Percentiles rank a stretch among this genome's conserved stretches.
phyloP scores from a whole-genome alignment of 2,329 filamentous ascomycete species.

The Colletotrichum lindemuthianum region DNA sequence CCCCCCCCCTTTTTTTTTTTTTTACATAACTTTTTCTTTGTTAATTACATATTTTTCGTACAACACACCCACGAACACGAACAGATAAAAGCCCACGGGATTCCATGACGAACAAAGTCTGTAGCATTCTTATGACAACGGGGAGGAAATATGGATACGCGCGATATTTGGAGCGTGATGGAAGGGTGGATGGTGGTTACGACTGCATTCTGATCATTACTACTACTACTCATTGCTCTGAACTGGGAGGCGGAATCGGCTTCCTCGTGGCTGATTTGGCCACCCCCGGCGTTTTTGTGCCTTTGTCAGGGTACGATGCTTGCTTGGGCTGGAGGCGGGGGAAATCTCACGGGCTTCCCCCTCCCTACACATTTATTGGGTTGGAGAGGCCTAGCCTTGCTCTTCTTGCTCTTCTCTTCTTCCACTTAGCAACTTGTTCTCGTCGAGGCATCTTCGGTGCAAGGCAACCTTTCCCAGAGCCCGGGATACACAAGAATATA shows the following conservation, averaged over 20 bases:
- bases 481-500: slow-evolving; percentile 34
- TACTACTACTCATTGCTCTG: background rate
- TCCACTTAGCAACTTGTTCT: too few relatives aligned
- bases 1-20: background rate
- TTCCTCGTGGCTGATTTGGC: background rate
- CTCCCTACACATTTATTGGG: background rate
- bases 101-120: slow-evolving; percentile 18
- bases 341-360: background rate
- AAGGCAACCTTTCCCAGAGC: slow-evolving; percentile 12
- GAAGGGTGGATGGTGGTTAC: slow-evolving; percentile 9
- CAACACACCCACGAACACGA: slow-evolving; percentile 12
- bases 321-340: too few relatives aligned
- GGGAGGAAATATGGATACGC: slow-evolving; percentile 27
- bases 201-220: slow-evolving; percentile 6
- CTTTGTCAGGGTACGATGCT: too few relatives aligned
- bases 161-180: slow-evolving; percentile 13
- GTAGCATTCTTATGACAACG: slow-evolving; percentile 16
- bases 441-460: background rate
- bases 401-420: background rate
- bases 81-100: slow-evolving; percentile 13
- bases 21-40: slow-evolving; percentile 10
- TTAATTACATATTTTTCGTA: background rate
- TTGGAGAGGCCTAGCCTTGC: slow-evolving; percentile 4
- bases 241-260: slow-evolving; percentile 12
- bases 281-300: slow-evolving; percentile 21